Percentiles rank a stretch among this genome's conserved stretches.
Evolutionary conservation across 371 early-diverging fungal genomes (phyloP).

Genomic region (Mortierella sp.): DNA sequence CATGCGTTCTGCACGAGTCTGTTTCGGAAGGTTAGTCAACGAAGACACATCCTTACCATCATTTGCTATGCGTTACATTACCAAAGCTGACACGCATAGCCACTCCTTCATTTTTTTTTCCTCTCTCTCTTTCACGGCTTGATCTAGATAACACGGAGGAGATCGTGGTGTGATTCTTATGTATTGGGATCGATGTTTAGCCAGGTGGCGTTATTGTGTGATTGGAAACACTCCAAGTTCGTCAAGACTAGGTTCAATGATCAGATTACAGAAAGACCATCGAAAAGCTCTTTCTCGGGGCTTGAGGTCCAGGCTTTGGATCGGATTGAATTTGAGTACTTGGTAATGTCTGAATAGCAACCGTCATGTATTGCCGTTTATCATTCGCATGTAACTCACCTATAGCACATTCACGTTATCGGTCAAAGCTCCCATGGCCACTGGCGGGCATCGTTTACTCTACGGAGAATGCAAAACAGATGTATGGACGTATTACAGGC

Average conservation of each 20-base stretch:
- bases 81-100: no score
- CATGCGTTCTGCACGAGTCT: constrained; percentile 26
- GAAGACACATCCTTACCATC: no score
- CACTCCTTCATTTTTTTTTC: no score
- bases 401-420: background rate
- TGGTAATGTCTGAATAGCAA: constrained; percentile 16
- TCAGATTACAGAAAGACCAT: background rate
- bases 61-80: no score
- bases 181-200: constrained; percentile 30
- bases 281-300: constrained; percentile 5
- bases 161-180: constrained; percentile 36
- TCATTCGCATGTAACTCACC: no score
- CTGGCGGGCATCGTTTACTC: constrained; percentile 32
- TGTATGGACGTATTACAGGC: constrained; percentile 40
- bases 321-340: constrained; percentile 43
- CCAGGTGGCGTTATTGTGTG: constrained; percentile 14
- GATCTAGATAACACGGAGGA: constrained; percentile 22
- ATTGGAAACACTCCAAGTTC: constrained; percentile 35
- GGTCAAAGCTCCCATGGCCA: constrained; percentile 54
- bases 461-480: constrained; percentile 21
- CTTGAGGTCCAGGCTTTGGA: constrained; percentile 22
- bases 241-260: constrained; percentile 18
- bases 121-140: background rate
- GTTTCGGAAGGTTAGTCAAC: no score
- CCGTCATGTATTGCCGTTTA: no score